These are phyloP conservation scores for Trichocomaceae sp. DNA, from an alignment of 2,329 filamentous ascomycete genomes.

Conservation along the genomic window DNA sequence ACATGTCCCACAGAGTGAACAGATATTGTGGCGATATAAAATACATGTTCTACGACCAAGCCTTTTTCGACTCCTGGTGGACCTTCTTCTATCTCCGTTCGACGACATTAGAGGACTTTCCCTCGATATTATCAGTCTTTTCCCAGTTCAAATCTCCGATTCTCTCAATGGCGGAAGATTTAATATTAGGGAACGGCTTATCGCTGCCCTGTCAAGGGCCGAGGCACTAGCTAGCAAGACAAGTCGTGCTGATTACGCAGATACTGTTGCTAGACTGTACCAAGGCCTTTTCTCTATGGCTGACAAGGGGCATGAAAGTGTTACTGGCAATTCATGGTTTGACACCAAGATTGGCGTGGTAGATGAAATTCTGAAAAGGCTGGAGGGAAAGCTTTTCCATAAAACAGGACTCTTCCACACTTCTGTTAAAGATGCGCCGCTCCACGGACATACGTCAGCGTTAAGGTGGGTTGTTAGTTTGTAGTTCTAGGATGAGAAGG, in stretches of 20 bases:
- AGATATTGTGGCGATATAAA: constrained; percentile 46
- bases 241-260: constrained; percentile 82
- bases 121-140: constrained; percentile 39
- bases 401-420: constrained; percentile 59
- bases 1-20: constrained; percentile 36
- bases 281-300: constrained; percentile 61
- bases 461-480: constrained; percentile 46
- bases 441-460: constrained; percentile 65
- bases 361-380: constrained; percentile 49
- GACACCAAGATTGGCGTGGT: constrained; percentile 46
- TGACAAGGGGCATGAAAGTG: constrained; percentile 18
- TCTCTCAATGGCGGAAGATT: constrained; percentile 17
- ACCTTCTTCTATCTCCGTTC: constrained; percentile 81
- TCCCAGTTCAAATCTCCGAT: constrained; percentile 23
- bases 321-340: constrained; percentile 28
- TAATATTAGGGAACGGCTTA: constrained; percentile 21
- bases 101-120: constrained; percentile 71
- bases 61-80: constrained; percentile 56
- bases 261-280: constrained; percentile 75
- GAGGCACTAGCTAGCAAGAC: constrained; percentile 48
- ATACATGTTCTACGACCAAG: constrained; percentile 37
- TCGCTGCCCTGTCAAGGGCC: constrained; percentile 28
- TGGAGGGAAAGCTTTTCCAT: constrained; percentile 60
- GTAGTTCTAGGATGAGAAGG: not conserved
- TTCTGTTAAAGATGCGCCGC: constrained; percentile 59